Conservation (phyloP, 225 moss, liverwort and hornwort species). For the Pleurozium schreberi region DNA sequence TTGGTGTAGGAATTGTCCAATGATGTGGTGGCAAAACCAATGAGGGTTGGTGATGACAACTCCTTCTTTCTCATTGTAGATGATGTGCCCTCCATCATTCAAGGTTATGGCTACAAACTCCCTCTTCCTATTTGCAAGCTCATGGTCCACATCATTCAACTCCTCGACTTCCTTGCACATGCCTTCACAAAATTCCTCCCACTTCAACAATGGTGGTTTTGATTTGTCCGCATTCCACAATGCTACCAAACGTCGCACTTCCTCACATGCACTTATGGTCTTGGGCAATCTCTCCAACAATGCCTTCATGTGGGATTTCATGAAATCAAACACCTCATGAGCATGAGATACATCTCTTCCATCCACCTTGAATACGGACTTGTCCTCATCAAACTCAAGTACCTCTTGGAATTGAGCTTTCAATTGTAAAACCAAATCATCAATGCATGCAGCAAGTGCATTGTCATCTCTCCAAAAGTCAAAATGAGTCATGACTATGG, state of each 20-base stretch:
- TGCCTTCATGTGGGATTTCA: neutral
- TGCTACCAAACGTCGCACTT: neutral
- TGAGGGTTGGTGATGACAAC: neutral
- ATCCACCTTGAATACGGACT: neutral
- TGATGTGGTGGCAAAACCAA: conserved; percentile 3
- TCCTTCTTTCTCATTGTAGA: neutral
- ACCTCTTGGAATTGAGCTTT: neutral
- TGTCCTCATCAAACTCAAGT: neutral
- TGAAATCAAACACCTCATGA: neutral
- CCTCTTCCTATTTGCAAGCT: neutral
- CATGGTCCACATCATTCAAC: neutral
- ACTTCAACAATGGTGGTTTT: neutral
- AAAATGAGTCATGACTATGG: neutral
- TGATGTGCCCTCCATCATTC: neutral
- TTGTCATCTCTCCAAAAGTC: neutral
- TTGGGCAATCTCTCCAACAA: neutral
- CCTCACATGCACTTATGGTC: neutral
- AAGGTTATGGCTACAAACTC: neutral
- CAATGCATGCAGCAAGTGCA: neutral
- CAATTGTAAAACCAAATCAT: neutral
- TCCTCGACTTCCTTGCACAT: neutral
- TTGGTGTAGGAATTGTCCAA: neutral
- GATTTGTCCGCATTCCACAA: neutral
- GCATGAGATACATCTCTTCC: neutral
- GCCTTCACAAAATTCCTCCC: neutral